Evolutionary conservation across 768 basidiomycete genomes (phyloP).

Genomic region (Megacollybia marginata): DNA sequence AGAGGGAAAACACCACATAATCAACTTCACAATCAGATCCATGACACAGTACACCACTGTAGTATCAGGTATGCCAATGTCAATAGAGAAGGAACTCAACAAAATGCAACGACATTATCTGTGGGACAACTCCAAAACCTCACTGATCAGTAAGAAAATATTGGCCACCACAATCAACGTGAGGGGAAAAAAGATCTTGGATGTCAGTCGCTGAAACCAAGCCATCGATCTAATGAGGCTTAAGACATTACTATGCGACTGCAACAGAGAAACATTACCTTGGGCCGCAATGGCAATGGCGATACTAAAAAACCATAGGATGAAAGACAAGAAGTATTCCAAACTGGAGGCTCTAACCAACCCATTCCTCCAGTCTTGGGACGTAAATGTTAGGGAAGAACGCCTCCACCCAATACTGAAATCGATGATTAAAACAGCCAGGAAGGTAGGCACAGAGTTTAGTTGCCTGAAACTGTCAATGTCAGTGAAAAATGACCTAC

Average conservation of each 20-base stretch:
- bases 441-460: neutral
- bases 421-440: too few relatives aligned
- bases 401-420: neutral
- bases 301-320: neutral
- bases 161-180: neutral
- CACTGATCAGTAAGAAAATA: neutral
- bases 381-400: neutral
- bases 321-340: neutral
- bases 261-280: neutral
- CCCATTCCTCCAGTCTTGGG: neutral
- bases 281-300: neutral
- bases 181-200: neutral
- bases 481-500: neutral
- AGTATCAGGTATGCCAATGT: slow-evolving; percentile 11
- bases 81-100: neutral
- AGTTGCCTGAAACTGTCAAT: neutral
- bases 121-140: slow-evolving; percentile 3
- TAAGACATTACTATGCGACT: neutral
- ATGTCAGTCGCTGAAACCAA: neutral
- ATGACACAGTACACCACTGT: slow-evolving; percentile 5
- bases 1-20: neutral
- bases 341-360: neutral
- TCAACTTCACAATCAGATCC: neutral
- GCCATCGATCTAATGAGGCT: neutral
- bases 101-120: slow-evolving; percentile 7